A percentile compares a stretch with the other conserved stretches of the same genome.
phyloP scores from a whole-genome alignment of 164 flowering plant species.

The Cinnamomum chago region DNA sequence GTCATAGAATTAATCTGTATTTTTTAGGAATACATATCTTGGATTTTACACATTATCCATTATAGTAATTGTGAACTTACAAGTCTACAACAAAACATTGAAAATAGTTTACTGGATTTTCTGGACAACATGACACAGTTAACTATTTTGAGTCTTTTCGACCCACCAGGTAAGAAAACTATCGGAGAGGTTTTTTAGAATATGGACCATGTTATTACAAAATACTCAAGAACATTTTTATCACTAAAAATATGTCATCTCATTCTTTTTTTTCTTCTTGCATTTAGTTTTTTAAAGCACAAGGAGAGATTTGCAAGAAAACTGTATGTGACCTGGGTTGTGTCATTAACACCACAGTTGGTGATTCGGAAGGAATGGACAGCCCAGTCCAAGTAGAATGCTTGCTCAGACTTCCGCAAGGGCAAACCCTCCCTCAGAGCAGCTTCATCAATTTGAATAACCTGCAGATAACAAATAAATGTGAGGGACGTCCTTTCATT shows the following conservation, averaged over 20 bases:
- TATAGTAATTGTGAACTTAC: too few relatives aligned
- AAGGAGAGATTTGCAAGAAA: neutral
- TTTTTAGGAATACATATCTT: too few relatives aligned
- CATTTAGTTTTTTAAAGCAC: neutral
- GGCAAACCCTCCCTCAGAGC: conserved; percentile 24
- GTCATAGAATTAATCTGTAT: too few relatives aligned
- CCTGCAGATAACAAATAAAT: conserved; percentile 10
- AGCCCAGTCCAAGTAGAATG: conserved; percentile 15
- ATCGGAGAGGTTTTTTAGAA: too few relatives aligned
- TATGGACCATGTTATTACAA: neutral
- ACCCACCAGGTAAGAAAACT: too few relatives aligned
- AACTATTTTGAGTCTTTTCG: too few relatives aligned
- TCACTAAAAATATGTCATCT: too few relatives aligned
- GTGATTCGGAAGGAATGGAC: conserved; percentile 20
- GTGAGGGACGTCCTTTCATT: neutral
- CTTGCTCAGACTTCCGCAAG: conserved; percentile 11
- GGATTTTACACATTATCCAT: too few relatives aligned
- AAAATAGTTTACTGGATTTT: too few relatives aligned
- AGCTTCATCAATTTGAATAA: conserved; percentile 66
- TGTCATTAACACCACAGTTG: conserved; percentile 12
- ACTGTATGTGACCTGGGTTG: conserved; percentile 8
- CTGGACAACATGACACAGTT: too few relatives aligned
- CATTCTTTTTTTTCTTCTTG: too few relatives aligned
- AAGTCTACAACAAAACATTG: too few relatives aligned
- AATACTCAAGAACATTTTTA: neutral